Conservation (phyloP, 176 grass and related monocot species). For the Carex parvula region DNA sequence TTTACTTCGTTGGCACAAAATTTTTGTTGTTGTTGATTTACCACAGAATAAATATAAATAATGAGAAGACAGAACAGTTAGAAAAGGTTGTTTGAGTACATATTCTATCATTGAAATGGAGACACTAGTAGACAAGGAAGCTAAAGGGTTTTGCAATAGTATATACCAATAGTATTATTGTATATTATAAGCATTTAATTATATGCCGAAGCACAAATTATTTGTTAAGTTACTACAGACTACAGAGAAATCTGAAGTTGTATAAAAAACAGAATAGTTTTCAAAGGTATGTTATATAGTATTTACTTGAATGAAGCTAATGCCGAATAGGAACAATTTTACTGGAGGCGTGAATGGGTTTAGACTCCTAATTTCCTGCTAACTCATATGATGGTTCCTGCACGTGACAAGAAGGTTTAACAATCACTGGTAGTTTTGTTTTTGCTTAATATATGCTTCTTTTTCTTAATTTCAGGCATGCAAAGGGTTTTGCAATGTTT, state of each 20-base stretch:
- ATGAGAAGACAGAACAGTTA: not conserved
- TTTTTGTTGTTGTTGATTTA: constrained; percentile 1
- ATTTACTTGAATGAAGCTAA: not conserved
- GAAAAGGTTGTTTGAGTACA: constrained; percentile 3
- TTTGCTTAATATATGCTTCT: constrained; percentile 14
- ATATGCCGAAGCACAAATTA: not conserved
- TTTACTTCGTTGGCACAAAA: constrained; percentile 4
- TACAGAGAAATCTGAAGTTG: not conserved
- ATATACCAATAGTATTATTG: not conserved
- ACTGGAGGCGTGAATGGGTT: constrained; percentile 19
- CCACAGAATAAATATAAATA: not conserved
- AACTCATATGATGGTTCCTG: not conserved
- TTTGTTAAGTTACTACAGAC: not conserved
- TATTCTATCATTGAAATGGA: constrained; percentile 15
- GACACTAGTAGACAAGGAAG: not conserved
- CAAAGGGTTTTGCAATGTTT: constrained; percentile 94
- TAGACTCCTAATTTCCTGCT: not conserved
- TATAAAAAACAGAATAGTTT: no score
- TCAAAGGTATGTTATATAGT: not conserved
- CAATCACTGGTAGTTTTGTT: constrained; percentile 14
- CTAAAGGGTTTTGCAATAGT: not conserved
- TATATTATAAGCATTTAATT: not conserved
- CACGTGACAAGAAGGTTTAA: not conserved
- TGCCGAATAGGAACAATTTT: not conserved
- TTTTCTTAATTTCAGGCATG: constrained; percentile 57